Base-by-base conservation (phyloP, 306 rosid species). In the Adenanthera pavonina region DNA sequence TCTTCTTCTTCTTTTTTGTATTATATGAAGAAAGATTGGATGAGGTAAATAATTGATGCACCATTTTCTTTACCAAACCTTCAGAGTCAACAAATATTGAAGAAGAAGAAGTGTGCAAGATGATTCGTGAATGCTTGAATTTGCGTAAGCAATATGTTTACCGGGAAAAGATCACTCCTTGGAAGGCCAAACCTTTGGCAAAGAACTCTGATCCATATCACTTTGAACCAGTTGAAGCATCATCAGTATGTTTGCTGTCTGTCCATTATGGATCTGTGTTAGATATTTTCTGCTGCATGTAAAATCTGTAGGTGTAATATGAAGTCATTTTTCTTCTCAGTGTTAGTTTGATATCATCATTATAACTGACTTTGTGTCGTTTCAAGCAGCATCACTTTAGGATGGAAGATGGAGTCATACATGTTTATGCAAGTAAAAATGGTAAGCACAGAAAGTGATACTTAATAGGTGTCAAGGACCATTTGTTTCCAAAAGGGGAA, bases 361-460 rank as follows among this genome's bases (percentile, higher is more conserved):
- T 66, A 53, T 81, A 17, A 77, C 72, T 73, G 77, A 66, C 33
- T 13, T 75, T 68, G 78, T 82, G 73, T 62, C 61, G 56, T 79
- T 81, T 69, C 78, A 46, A 74, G 72, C 94, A 92, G 97, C 95
- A 92, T 74, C 80, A 78, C 76, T 87, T 89, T 75, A 86, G 81
- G 89, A 91, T 91, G 92, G 95, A 88, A 88, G 92, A 87, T 38
- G 97, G 97, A 67, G 95, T 91, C 3, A 38, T 86, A 9, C 95
- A 35, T 81, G 94, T 93, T 72, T 91, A 79, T 88, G 90, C 92
- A 36, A 89, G 83, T 64, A 83, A 86, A 89, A 83, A 86, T 88
- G 95, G 97, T 91, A 85, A 80, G 88, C 78, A 30, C 68, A 20
- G 12, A 38, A 19, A 74, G 52, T 44, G 48, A 14, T 80, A 82